phyloP scores from a whole-genome alignment of 164 flowering plant genomes.

The Magnolia kwangsiensis region DNA sequence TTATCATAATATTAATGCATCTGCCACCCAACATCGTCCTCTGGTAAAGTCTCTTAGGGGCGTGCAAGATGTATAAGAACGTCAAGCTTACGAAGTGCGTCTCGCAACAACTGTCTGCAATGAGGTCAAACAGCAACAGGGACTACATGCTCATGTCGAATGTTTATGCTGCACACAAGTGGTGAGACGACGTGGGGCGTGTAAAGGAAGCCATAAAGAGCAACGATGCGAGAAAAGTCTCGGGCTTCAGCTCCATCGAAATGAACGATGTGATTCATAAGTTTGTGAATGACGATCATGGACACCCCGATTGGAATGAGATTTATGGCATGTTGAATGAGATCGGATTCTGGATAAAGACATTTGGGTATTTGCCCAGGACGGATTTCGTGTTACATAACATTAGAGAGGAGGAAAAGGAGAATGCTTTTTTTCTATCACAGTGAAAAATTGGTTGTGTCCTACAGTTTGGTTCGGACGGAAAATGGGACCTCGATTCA shows the following conservation, averaged over 20 bases:
- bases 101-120: conserved; percentile 54
- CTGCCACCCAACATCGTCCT: conserved; percentile 63
- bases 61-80: conserved; percentile 66
- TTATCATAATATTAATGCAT: conserved; percentile 54
- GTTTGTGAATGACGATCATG: conserved; percentile 65
- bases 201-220: conserved; percentile 76
- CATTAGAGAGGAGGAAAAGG: conserved; percentile 88
- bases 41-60: conserved; percentile 83
- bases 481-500: conserved; percentile 47
- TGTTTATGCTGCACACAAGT: conserved; percentile 59
- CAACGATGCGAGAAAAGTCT: conserved; percentile 67
- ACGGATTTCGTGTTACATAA: conserved; percentile 75
- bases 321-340: conserved; percentile 77
- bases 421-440: conserved; percentile 74
- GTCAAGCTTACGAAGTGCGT: conserved; percentile 74
- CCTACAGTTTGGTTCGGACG: conserved; percentile 68
- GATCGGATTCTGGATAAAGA: conserved; percentile 53
- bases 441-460: conserved; percentile 88
- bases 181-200: conserved; percentile 80
- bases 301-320: conserved; percentile 45
- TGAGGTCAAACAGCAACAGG: conserved; percentile 69
- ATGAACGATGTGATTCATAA: conserved; percentile 39
- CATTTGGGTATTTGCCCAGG: conserved; percentile 62
- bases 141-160: conserved; percentile 84
- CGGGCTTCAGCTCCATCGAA: conserved; percentile 81